A percentile compares a stretch with the other conserved stretches of the same genome.
Evolutionary conservation across 2,329 filamentous ascomycete species (phyloP).

Genomic region (Hypoxylon sp.): DNA sequence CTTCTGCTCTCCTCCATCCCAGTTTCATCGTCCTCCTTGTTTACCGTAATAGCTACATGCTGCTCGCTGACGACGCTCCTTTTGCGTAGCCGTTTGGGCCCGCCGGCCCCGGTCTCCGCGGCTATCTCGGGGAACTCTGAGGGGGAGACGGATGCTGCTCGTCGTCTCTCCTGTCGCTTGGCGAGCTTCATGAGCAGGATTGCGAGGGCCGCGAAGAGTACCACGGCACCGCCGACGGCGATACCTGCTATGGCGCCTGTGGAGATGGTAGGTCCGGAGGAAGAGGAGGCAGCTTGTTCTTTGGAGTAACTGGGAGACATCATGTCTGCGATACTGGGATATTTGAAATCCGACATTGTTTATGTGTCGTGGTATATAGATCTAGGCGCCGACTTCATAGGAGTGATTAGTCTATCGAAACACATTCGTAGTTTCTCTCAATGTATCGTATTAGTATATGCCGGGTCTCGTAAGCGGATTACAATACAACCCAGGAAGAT

Average conservation of each 20-base stretch:
- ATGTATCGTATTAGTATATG: not conserved
- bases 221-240: slow-evolving; percentile 63
- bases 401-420: not conserved
- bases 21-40: slow-evolving; percentile 31
- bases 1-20: slow-evolving; percentile 30
- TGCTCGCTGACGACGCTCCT: slow-evolving; percentile 43
- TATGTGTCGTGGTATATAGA: not conserved
- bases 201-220: slow-evolving; percentile 62
- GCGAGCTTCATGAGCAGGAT: slow-evolving; percentile 61
- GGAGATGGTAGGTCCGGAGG: slow-evolving; percentile 42
- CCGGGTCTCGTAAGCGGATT: not conserved
- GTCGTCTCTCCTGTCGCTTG: slow-evolving; percentile 50
- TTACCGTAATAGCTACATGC: not conserved
- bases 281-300: slow-evolving; percentile 16
- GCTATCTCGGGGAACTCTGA: slow-evolving; percentile 5
- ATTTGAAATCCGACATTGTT: slow-evolving; percentile 9
- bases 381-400: not conserved
- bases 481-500: not conserved
- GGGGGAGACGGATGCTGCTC: slow-evolving; percentile 16
- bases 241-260: slow-evolving; percentile 61
- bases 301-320: slow-evolving; percentile 9
- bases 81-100: slow-evolving; percentile 48
- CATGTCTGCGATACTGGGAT: not conserved
- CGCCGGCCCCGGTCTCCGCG: slow-evolving; percentile 18
- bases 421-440: slow-evolving; percentile 15